Percentiles rank a stretch among this genome's conserved stretches.
phyloP scores from a whole-genome alignment of 2,329 filamentous ascomycete genomes.

The Ophiognomonia clavigignenti-juglandacearum region DNA sequence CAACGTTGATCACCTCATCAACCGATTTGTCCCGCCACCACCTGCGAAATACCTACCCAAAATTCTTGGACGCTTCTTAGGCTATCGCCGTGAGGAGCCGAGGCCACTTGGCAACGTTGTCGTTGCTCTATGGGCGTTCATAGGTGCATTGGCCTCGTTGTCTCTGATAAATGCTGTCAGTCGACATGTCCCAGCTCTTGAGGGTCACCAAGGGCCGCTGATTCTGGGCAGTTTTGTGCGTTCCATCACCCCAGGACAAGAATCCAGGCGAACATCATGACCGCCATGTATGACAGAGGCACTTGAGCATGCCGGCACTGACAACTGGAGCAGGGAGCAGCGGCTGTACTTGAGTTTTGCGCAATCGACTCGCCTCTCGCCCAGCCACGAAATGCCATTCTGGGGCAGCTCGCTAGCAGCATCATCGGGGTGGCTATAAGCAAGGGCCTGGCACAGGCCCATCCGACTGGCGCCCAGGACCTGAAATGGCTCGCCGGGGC shows the following conservation, averaged over 20 bases:
- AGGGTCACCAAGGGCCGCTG: constrained; percentile 47
- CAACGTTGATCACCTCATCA: constrained; percentile 73
- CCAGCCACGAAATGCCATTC: constrained; percentile 65
- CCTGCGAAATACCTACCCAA: constrained; percentile 60
- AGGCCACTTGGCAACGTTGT: constrained; percentile 51
- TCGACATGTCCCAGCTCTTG: constrained; percentile 49
- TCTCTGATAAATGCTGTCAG: constrained; percentile 54
- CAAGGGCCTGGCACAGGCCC: constrained; percentile 57
- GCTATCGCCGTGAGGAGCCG: constrained; percentile 44
- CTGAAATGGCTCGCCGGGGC: constrained; percentile 62
- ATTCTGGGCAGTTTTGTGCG: constrained; percentile 71
- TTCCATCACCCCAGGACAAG: too few species aligned
- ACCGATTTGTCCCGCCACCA: constrained; percentile 63
- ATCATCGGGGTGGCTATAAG: constrained; percentile 56
- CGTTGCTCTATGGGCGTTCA: constrained; percentile 56
- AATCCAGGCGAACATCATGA: too few species aligned
- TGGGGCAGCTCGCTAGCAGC: constrained; percentile 62
- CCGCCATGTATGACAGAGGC: too few species aligned
- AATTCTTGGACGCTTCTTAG: constrained; percentile 64
- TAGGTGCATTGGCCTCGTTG: constrained; percentile 61
- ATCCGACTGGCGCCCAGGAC: constrained; percentile 34
- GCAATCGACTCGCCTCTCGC: constrained; percentile 67
- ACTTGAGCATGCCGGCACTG: too few species aligned
- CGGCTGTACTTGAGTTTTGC: constrained; percentile 71
- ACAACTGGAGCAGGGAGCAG: constrained; percentile 53